A percentile compares a stretch with the other conserved stretches of the same genome.
Evolutionary conservation across 306 rosid genomes (phyloP).

Genomic region (Datisca glomerata): DNA sequence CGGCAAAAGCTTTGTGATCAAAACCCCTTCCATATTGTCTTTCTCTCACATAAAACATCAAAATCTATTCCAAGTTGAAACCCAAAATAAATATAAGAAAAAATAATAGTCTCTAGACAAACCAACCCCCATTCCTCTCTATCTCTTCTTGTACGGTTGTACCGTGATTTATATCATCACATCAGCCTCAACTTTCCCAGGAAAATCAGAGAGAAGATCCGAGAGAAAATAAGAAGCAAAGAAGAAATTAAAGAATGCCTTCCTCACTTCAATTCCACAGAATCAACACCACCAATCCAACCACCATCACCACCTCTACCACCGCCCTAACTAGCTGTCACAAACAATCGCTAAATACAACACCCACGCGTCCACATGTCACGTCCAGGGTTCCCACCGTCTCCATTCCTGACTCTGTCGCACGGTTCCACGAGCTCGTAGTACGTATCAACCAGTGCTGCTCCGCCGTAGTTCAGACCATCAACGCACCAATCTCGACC

Average conservation of each 20-base stretch:
- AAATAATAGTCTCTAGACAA: neutral
- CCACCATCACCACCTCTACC: conserved; percentile 18
- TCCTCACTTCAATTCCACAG: conserved; percentile 23
- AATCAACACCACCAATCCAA: conserved; percentile 28
- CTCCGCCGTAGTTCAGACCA: conserved; percentile 27
- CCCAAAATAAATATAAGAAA: neutral
- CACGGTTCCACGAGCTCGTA: conserved; percentile 20
- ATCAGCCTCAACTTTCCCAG: neutral
- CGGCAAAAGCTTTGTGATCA: neutral
- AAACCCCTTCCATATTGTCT: neutral
- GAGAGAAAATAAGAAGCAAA: neutral
- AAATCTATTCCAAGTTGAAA: conserved; percentile 1
- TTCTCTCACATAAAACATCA: neutral
- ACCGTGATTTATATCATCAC: neutral
- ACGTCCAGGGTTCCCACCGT: too few relatives aligned
- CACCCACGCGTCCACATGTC: conserved; percentile 5
- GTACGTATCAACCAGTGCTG: conserved; percentile 36
- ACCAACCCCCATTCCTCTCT: neutral
- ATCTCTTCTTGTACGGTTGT: neutral
- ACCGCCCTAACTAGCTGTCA: conserved; percentile 20
- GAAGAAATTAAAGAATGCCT: conserved; percentile 15
- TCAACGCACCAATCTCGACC: conserved; percentile 27
- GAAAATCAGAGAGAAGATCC: neutral
- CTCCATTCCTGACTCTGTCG: conserved; percentile 7
- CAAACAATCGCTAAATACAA: conserved; percentile 10